Percentiles rank a stretch among this genome's conserved stretches.
Conservation (phyloP, 345 rosid genomes). For the Durio zibethinus region DNA sequence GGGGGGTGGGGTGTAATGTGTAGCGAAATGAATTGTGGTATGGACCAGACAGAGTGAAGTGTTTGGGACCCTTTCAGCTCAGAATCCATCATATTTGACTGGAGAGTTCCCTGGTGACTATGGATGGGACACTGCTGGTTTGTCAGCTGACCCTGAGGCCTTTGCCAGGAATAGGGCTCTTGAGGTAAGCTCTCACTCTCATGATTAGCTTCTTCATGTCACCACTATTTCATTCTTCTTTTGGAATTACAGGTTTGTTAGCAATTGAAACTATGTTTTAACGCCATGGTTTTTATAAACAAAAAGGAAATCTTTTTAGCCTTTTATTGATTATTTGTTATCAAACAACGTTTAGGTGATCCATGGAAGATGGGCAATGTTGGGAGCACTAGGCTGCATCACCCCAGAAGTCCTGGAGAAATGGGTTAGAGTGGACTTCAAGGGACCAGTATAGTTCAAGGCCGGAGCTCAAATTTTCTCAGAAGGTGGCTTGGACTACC, state of each 20-base stretch:
- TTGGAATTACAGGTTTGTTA: too few species aligned
- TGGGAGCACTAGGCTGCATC: constrained; percentile 93
- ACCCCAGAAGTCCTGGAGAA: constrained; percentile 87
- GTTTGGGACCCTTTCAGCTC: constrained; percentile 95
- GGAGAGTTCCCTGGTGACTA: constrained; percentile 97
- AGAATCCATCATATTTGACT: constrained; percentile 84
- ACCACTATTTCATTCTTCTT: too few species aligned
- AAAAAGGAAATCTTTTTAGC: neutral
- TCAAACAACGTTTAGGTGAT: constrained; percentile 48
- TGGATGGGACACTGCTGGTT: constrained; percentile 97
- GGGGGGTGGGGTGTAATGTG: constrained; percentile 4
- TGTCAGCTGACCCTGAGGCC: constrained; percentile 96
- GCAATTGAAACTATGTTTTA: neutral
- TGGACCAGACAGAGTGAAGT: constrained; percentile 94
- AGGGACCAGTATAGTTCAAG: constrained; percentile 99
- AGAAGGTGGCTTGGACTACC: constrained; percentile 95
- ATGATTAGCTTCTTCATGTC: neutral
- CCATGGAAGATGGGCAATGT: constrained; percentile 97
- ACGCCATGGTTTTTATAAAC: neutral
- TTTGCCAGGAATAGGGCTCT: constrained; percentile 96
- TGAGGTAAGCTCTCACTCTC: constrained; percentile 44
- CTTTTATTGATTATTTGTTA: neutral
- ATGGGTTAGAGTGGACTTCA: constrained; percentile 81
- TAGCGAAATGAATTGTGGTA: constrained; percentile 87
- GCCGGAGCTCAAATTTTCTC: constrained; percentile 98